Evolutionary conservation across 371 early-diverging fungal genomes (phyloP), one percentile per base, ranked within the genome.

Genomic region (Nematocida ironsii): DNA sequence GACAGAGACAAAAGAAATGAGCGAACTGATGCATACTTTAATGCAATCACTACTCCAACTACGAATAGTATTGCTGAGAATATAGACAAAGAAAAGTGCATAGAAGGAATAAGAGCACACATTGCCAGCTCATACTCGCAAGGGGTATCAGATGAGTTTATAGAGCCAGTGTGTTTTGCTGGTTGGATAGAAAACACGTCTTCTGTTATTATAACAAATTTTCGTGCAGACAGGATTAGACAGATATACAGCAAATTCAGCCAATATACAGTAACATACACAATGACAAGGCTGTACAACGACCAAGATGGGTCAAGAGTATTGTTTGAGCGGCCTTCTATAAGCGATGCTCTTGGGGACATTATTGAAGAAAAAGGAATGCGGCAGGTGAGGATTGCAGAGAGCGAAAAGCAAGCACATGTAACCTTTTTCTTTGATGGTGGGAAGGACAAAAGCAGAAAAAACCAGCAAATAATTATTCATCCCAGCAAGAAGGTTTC

Each of bases 371-470:
- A 91, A 88, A 88, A 91, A 75, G 87, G 89, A 23, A 87, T 94
- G 48, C 89, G 91, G 25, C 99, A 99, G 89, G 90, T 91, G 87
- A 96, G 96, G 87, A 90, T 97, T 81, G 87, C 91, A 80, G 99
- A 99, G 89, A 97, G 97, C 9, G 99, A 99, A 86, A 99, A 99
- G 90, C 95, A 95, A 87, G 98, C 99, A 25, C 99, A 99, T 88
- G 98, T 99, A 50, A 99, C 99, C 66, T 99, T 97, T 91, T 99
- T 99, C 92, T 97, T 98, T 90, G 96, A 98, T 89, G 99, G 99
- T 72, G 97, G 97, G 56, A 89, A 91, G 42, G 96, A 96, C 87
- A 91, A 91, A 56, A 91, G 92, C 85, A 95, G 92, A 87, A 73
- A 86, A 44, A 87, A 87, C 64, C 97, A 98, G 89, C 91, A 92